Evolutionary conservation across 2,329 filamentous ascomycete genomes (phyloP).

Genomic region (Penicillium sp.): DNA sequence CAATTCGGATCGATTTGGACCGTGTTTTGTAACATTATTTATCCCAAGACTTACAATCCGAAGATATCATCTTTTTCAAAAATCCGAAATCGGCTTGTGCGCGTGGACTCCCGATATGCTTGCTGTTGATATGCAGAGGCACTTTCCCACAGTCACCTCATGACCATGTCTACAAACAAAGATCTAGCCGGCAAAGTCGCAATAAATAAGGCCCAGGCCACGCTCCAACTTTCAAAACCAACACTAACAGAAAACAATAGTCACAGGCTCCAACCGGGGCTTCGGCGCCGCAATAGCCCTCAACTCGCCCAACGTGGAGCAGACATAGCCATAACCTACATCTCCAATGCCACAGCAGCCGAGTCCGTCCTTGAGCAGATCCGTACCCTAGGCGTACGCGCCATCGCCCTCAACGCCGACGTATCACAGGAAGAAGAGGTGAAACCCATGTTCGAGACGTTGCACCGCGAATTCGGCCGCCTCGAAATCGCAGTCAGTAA

Average conservation of each 20-base stretch:
- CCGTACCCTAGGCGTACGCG: slow-evolving; percentile 9
- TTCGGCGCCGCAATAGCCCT: slow-evolving; percentile 16
- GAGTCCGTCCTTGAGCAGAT: slow-evolving; percentile 7
- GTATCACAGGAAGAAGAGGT: slow-evolving; percentile 15
- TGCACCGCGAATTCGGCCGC: slow-evolving; percentile 13
- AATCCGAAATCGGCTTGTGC: background rate
- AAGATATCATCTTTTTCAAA: background rate
- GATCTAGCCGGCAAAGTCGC: slow-evolving; percentile 18
- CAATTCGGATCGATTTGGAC: slow-evolving; percentile 1
- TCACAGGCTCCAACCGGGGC: slow-evolving; percentile 19
- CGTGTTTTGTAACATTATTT: background rate
- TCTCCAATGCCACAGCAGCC: slow-evolving; percentile 9
- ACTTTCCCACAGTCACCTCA: background rate
- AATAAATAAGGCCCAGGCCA: slow-evolving; percentile 6
- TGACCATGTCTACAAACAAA: slow-evolving; percentile 10
- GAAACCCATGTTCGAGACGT: slow-evolving; percentile 12
- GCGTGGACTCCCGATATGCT: background rate
- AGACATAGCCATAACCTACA: slow-evolving; percentile 17
- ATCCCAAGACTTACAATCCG: background rate
- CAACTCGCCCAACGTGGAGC: slow-evolving; percentile 16
- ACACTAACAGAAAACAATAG: slow-evolving; percentile 2
- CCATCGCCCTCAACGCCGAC: slow-evolving; percentile 16
- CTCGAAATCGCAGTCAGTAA: slow-evolving; percentile 20
- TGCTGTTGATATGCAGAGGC: background rate
- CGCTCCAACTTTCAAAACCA: background rate